Base-by-base conservation (phyloP, 2,329 filamentous ascomycete genomes). In the Volutella citrinella region DNA sequence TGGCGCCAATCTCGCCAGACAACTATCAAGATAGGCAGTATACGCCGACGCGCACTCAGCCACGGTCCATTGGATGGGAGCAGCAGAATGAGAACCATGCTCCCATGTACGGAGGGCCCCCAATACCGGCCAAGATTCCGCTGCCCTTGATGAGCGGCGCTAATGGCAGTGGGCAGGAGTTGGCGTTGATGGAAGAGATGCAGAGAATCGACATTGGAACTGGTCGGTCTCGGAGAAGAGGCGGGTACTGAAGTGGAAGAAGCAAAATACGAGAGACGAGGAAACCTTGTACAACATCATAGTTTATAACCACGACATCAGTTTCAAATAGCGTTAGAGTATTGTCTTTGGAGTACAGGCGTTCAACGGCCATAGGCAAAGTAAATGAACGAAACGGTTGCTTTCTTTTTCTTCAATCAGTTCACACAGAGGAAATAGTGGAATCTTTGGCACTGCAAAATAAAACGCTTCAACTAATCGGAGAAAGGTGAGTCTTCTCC, bases 51-150 rank as follows among this genome's bases (percentile, higher is more conserved):
- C 48, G 65, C 11, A 56, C 57, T 3, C 48, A 71, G 11, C 61
- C 66, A 6, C 65, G 71, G 20, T 65, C 71, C 5, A 64, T 65
- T 36, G 74, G 72, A 0, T 78, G 70, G 53, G 75, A 79, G 33
- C 72, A 69, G 30, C 57, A 64, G n/a, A 68, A 56, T 35, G 74
- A 79, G 48, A 78, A 78, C 43, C 61, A 74, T 28, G 63, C 63
- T 3, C 65, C 67, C 2, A 47, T 63, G 14, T 64, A 66, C 29
- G 59, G 54, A 4, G 51, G 52, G 11, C 82, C 83, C 10, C 77
- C 80, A 0, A 72, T 86, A 30, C 83, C 84, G 5, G 80, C 81
- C n/a, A 87, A 87, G 61, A 66, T 87, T 8, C 81, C 82, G 2
- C 58, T 84, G 15, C 54, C 55, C 17, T 34, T 59, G n/a, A 72